These are phyloP conservation scores for Gyrodon lividus DNA, from an alignment of 768 basidiomycete genomes.

Conservation along the genomic window DNA sequence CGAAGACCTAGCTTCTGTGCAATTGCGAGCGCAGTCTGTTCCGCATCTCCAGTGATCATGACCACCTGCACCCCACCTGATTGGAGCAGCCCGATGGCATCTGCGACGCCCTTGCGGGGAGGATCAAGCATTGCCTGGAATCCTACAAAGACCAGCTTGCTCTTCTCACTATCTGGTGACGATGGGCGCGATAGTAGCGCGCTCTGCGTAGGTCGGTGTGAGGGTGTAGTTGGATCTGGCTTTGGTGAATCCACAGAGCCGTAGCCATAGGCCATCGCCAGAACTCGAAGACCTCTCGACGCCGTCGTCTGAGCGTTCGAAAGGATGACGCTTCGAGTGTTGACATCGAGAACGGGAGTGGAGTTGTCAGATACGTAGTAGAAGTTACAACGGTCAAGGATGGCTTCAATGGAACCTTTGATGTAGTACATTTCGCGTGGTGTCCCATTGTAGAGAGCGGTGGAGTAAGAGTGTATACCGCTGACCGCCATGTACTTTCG, in stretches of 20 bases:
- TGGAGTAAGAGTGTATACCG: slow-evolving; percentile 53
- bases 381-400: slow-evolving; percentile 82
- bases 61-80: slow-evolving; percentile 91
- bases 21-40: slow-evolving; percentile 86
- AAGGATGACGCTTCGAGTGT: slow-evolving; percentile 65
- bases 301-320: slow-evolving; percentile 72
- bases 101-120: slow-evolving; percentile 89
- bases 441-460: slow-evolving; percentile 28
- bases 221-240: slow-evolving; percentile 18
- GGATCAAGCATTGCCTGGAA: slow-evolving; percentile 97
- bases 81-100: slow-evolving; percentile 79
- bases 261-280: slow-evolving; percentile 90
- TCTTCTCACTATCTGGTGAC: slow-evolving; percentile 36
- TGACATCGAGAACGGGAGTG: slow-evolving; percentile 72
- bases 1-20: slow-evolving; percentile 82
- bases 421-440: slow-evolving; percentile 81
- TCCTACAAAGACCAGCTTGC: slow-evolving; percentile 82
- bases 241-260: slow-evolving; percentile 48
- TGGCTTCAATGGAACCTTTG: slow-evolving; percentile 88
- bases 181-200: slow-evolving; percentile 29
- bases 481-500: slow-evolving; percentile 91
- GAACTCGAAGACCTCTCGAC: slow-evolving; percentile 75
- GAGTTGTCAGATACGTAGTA: slow-evolving; percentile 91
- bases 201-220: slow-evolving; percentile 15
- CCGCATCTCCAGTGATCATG: slow-evolving; percentile 97